phyloP scores from a whole-genome alignment of 2,329 filamentous ascomycete species.

The Calonectria multiphialidica region DNA sequence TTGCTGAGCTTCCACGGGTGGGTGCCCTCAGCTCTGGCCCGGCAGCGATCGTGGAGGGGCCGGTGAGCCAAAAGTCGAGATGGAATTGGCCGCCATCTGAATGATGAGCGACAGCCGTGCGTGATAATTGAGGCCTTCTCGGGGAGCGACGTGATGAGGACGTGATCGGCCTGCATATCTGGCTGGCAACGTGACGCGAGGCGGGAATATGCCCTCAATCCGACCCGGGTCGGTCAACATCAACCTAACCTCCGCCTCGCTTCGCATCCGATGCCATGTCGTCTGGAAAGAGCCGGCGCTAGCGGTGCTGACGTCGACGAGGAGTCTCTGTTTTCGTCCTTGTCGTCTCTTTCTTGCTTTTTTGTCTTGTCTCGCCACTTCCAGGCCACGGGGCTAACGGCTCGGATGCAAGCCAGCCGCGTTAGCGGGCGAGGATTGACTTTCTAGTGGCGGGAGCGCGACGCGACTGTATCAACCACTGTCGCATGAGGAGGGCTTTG shows the following conservation, averaged over 20 bases:
- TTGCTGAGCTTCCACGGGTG: background rate
- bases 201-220: background rate
- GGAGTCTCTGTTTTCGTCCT: background rate
- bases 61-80: constrained; percentile 2
- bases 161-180: background rate
- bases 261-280: background rate
- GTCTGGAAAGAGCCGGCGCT: constrained; percentile 31
- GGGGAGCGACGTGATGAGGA: background rate
- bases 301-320: constrained; percentile 20
- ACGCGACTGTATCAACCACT: background rate
- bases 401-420: constrained; percentile 32
- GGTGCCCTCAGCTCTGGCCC: constrained; percentile 22
- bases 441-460: constrained; percentile 2
- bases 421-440: background rate
- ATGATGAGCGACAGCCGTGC: constrained; percentile 5
- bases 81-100: constrained; percentile 12
- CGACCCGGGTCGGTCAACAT: background rate
- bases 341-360: background rate
- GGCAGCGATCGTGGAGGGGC: constrained; percentile 26
- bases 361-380: constrained; percentile 12
- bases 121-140: background rate
- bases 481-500: background rate
- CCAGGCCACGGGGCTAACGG: constrained; percentile 22
- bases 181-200: background rate
- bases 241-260: background rate